Evolutionary conservation across 2,329 filamentous ascomycete genomes (phyloP).

Genomic region (Whalleya microplaca): DNA sequence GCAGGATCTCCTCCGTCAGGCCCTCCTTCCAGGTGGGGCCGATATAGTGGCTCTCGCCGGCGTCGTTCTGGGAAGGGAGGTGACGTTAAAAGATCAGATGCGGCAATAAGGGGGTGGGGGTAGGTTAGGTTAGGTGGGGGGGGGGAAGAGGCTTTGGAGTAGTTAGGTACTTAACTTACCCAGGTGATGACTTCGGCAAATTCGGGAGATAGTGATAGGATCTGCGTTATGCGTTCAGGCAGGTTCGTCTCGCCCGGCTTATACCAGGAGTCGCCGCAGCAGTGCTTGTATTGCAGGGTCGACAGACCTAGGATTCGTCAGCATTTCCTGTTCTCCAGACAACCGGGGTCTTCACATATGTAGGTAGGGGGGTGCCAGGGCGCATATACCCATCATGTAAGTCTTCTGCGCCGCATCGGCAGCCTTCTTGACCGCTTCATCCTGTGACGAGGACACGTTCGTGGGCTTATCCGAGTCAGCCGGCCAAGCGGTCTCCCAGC

Average conservation of each 20-base stretch:
- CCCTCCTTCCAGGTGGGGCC: conserved; percentile 39
- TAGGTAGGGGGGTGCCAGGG: neutral
- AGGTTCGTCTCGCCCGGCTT: conserved; percentile 40
- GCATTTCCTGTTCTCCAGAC: neutral
- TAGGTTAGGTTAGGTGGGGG: neutral
- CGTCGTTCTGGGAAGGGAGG: conserved; percentile 36
- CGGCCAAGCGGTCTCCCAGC: conserved; percentile 44
- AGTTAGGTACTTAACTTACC: conserved; percentile 15
- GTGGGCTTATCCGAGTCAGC: conserved; percentile 26
- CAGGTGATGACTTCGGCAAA: conserved; percentile 42
- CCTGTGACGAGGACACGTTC: conserved; percentile 33
- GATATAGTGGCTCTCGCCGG: conserved; percentile 43
- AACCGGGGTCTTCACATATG: neutral
- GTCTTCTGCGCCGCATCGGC: conserved; percentile 33
- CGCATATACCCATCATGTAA: conserved; percentile 40
- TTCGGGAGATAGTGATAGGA: conserved; percentile 38
- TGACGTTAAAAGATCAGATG: neutral
- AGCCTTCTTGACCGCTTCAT: conserved; percentile 28
- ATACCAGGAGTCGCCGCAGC: conserved; percentile 37
- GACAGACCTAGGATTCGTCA: conserved; percentile 31
- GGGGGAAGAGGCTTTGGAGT: neutral
- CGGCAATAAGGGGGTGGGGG: neutral
- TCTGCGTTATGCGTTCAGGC: conserved; percentile 41
- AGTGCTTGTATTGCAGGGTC: conserved; percentile 39
- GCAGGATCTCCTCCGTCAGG: conserved; percentile 30